Evolutionary conservation across 1,284 basidiomycete species (phyloP), one percentile per base, ranked within the genome.

Genomic region (Cutaneotrichosporon cyanovorans): DNA sequence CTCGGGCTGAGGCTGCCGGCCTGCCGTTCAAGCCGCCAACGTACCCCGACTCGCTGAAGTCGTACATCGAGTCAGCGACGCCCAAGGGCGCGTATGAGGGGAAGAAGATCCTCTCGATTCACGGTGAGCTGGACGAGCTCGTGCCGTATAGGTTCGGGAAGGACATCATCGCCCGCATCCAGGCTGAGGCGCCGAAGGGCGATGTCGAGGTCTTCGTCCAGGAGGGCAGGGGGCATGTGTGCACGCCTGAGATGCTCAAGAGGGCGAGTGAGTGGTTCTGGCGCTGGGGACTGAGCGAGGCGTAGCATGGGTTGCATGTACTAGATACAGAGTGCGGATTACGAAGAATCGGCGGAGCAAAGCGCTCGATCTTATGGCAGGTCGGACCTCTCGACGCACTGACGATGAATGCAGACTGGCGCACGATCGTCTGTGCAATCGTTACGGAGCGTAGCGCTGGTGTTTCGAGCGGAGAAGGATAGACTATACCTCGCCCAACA

Each of bases 61-160:
- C 69, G 5, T 65, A 79, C 38, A 71, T 87, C 22, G 60, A 71
- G 30, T 55, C 58, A 3, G 51, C 73, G 15, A 77, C 80, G 54
- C 77, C 80, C 1, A 48, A 57, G 10, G 36, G 47, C 32, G 80
- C 80, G 1, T 87, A 84, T 65, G 50, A 74, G 1, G 79, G 78
- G 0, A 86, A 85, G 71, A 80, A 78, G 59, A 77, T 88, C 15
- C 73, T 87, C 7, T 78, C 83, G 0, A 66, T 87, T 5, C 80
- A 81, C 2, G 85, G 75, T 0, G 57, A 40, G 19, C 60, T 61
- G 4, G 74, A 76, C 53, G 55, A 49, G 28, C 53, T 69, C 41
- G 63, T 73, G 32, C 61, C 73, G 32, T 50, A 64, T 31, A 50
- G 48, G 15, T 49, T 53, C 21, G 66, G 62, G 4, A 39, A 56